A percentile compares a stretch with the other conserved stretches of the same genome.
Evolutionary conservation across 225 moss, liverwort and hornwort species (phyloP).

Genomic region (Physcomitrium patens): DNA sequence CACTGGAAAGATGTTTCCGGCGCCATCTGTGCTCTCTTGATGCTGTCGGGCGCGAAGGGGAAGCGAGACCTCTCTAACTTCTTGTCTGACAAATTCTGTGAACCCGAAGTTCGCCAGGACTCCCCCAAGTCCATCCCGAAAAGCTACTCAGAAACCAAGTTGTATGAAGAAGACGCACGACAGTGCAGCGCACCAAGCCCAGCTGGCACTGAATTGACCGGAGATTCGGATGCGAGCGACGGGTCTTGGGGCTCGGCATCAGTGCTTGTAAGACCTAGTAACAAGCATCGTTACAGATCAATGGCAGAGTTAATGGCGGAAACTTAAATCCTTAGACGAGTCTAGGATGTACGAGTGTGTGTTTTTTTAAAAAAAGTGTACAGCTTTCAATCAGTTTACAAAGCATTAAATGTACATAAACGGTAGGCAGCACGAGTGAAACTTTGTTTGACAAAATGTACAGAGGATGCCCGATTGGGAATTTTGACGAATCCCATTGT

Average conservation of each 20-base stretch:
- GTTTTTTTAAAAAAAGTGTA: conserved; percentile 32
- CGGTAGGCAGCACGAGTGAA: conserved; percentile 11
- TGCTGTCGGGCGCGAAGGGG: conserved; percentile 16
- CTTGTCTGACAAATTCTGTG: conserved; percentile 3
- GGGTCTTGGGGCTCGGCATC: conserved; percentile 40
- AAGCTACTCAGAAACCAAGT: not conserved
- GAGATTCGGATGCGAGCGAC: conserved; percentile 25
- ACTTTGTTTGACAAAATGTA: conserved; percentile 27
- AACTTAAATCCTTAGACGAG: conserved; percentile 24
- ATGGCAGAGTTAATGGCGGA: conserved; percentile 40
- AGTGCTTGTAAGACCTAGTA: conserved; percentile 46
- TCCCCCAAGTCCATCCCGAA: not conserved
- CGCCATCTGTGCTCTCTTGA: conserved; percentile 29
- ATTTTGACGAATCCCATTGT: conserved; percentile 43
- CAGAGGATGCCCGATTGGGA: conserved; percentile 31
- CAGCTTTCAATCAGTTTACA: conserved; percentile 32
- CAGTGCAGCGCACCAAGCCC: not conserved
- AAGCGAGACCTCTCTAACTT: conserved; percentile 13
- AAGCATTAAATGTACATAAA: conserved; percentile 30
- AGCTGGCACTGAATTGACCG: conserved; percentile 3
- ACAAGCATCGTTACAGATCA: conserved; percentile 43
- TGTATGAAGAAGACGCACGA: conserved; percentile 16
- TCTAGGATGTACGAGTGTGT: not conserved
- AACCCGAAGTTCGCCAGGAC: not conserved
- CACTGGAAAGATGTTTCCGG: conserved; percentile 25